A percentile compares a stretch with the other conserved stretches of the same genome.
Conservation (phyloP, 768 basidiomycete species). For the Auriculariales sp. region DNA sequence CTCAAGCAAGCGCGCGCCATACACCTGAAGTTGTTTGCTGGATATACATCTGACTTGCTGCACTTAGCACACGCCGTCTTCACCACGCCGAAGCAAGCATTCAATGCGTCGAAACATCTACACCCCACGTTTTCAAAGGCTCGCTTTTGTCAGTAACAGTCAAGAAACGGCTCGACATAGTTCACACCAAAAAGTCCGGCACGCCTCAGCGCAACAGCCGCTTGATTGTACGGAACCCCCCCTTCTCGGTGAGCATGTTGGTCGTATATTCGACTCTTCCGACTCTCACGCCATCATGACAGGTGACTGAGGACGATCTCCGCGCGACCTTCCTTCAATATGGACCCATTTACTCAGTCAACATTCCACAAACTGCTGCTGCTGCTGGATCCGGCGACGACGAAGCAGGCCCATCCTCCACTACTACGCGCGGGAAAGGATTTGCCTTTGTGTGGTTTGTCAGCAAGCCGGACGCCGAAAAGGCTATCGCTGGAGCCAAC, state of each 20-base stretch:
- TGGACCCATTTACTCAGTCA: slow-evolving; percentile 76
- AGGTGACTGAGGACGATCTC: slow-evolving; percentile 73
- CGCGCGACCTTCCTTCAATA: slow-evolving; percentile 75
- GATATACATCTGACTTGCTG: too few species aligned
- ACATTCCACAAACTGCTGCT: too few species aligned
- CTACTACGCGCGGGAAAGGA: too few species aligned
- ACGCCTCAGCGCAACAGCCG: slow-evolving; percentile 61
- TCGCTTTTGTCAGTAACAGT: slow-evolving; percentile 71
- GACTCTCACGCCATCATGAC: slow-evolving; percentile 15
- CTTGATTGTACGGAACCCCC: slow-evolving; percentile 83
- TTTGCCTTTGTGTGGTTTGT: slow-evolving; percentile 96
- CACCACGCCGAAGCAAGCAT: slow-evolving; percentile 47
- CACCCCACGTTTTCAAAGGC: slow-evolving; percentile 90
- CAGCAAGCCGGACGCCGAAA: slow-evolving; percentile 70
- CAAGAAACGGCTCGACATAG: slow-evolving; percentile 68
- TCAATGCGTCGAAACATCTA: slow-evolving; percentile 59
- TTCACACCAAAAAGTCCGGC: slow-evolving; percentile 28
- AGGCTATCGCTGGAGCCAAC: slow-evolving; percentile 67
- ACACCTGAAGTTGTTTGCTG: too few species aligned
- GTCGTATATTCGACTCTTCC: neutral
- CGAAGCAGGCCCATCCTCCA: too few species aligned
- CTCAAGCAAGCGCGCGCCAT: too few species aligned
- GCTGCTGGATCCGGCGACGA: too few species aligned
- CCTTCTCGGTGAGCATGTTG: slow-evolving; percentile 35
- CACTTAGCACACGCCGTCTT: slow-evolving; percentile 76